phyloP scores from a whole-genome alignment of 2,329 filamentous ascomycete genomes.

The Fusarium robinianum region DNA sequence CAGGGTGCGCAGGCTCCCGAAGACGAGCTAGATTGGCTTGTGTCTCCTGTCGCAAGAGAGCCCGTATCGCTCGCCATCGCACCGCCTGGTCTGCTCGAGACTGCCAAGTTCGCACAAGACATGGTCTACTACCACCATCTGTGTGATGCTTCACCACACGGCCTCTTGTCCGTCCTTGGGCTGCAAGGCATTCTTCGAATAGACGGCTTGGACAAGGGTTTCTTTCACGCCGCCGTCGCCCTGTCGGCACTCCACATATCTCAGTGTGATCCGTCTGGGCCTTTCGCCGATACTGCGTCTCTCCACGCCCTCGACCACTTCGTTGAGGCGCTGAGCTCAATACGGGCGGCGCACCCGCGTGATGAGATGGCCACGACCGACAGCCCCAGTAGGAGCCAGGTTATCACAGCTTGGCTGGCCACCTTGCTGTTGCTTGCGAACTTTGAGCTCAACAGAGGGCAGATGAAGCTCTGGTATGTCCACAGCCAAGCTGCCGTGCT shows the following conservation, averaged over 20 bases:
- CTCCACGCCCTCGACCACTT: slow-evolving; percentile 25
- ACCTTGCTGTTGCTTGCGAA: slow-evolving; percentile 20
- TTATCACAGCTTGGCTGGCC: slow-evolving; percentile 18
- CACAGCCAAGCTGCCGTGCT: slow-evolving; percentile 23
- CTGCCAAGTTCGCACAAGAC: slow-evolving; percentile 22
- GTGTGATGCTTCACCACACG: slow-evolving; percentile 11
- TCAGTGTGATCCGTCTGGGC: slow-evolving; percentile 1
- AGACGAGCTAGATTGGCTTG: not conserved
- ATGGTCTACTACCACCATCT: slow-evolving; percentile 28
- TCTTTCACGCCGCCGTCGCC: slow-evolving; percentile 22
- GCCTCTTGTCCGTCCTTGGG: slow-evolving; percentile 13
- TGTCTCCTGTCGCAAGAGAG: not conserved
- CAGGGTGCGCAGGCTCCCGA: no score
- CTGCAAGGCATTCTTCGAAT: slow-evolving; percentile 14
- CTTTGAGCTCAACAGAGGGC: slow-evolving; percentile 20
- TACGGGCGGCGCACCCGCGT: slow-evolving; percentile 13
- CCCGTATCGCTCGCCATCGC: slow-evolving; percentile 19
- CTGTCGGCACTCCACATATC: slow-evolving; percentile 22
- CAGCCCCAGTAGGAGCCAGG: slow-evolving; percentile 8
- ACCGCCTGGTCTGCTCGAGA: slow-evolving; percentile 12
- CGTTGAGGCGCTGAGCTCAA: slow-evolving; percentile 14
- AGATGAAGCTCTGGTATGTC: slow-evolving; percentile 26
- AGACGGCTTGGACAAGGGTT: slow-evolving; percentile 6
- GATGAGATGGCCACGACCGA: not conserved
- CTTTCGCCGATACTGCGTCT: not conserved